phyloP scores from a whole-genome alignment of 139 green algal species.

The Nannochloris sp. region DNA sequence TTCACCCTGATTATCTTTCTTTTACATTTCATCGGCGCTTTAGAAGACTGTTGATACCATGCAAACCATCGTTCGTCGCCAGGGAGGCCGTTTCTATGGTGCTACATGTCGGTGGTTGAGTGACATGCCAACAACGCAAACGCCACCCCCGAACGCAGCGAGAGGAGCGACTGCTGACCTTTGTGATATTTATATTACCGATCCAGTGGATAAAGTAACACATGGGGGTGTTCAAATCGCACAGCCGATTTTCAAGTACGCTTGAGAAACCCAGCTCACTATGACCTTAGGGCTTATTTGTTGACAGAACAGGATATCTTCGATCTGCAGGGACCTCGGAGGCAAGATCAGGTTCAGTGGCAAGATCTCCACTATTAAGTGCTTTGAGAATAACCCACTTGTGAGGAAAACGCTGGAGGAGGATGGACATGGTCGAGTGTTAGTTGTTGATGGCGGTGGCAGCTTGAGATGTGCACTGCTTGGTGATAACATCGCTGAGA shows the following conservation, averaged over 20 bases:
- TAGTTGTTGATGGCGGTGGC: constrained; percentile 87
- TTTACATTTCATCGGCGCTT: too few relatives aligned
- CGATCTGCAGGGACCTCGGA: constrained; percentile 54
- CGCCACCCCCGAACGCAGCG: constrained; percentile 54
- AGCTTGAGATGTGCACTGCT: constrained; percentile 83
- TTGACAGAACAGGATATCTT: neutral
- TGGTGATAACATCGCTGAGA: constrained; percentile 88
- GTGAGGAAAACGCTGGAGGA: constrained; percentile 78
- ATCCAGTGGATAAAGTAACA: constrained; percentile 45
- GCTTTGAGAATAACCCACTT: constrained; percentile 91
- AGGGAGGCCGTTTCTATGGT: neutral
- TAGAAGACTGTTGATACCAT: too few relatives aligned
- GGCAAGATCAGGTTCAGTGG: constrained; percentile 60
- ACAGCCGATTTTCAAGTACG: constrained; percentile 38
- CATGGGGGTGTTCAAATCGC: constrained; percentile 34
- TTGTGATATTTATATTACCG: constrained; percentile 60
- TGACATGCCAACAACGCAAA: constrained; percentile 17
- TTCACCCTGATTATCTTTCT: too few relatives aligned
- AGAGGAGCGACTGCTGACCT: constrained; percentile 74
- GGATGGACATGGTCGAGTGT: constrained; percentile 63
- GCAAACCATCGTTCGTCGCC: too few relatives aligned
- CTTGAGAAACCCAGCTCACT: too few relatives aligned
- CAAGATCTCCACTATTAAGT: constrained; percentile 64
- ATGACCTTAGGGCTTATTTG: too few relatives aligned
- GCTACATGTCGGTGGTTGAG: constrained; percentile 1